A percentile compares a stretch with the other conserved stretches of the same genome.
phyloP scores from a whole-genome alignment of 2,329 filamentous ascomycete species.

The Torrubiellomyces zombiae region DNA sequence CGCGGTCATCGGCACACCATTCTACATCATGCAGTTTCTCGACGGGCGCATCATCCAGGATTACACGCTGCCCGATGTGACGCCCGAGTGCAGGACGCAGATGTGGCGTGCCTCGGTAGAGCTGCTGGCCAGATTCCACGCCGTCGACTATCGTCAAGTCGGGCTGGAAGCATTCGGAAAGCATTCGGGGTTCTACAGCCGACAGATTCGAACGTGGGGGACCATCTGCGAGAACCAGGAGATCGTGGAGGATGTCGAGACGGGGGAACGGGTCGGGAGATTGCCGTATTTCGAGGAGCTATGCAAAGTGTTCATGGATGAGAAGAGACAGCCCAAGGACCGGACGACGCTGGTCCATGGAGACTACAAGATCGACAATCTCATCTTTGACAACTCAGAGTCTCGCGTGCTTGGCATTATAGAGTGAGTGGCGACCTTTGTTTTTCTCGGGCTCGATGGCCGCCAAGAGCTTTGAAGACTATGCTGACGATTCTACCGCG shows the following conservation, averaged over 20 bases:
- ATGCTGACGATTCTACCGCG: neutral
- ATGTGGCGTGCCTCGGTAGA: slow-evolving; percentile 79
- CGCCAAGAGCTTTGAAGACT: too few relatives aligned
- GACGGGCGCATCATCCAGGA: slow-evolving; percentile 90
- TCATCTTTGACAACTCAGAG: slow-evolving; percentile 80
- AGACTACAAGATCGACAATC: slow-evolving; percentile 90
- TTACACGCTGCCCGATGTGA: slow-evolving; percentile 59
- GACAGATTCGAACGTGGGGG: slow-evolving; percentile 71
- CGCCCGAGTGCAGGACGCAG: slow-evolving; percentile 48
- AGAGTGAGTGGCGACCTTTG: slow-evolving; percentile 54
- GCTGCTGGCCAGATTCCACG: slow-evolving; percentile 74
- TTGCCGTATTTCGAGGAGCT: slow-evolving; percentile 74
- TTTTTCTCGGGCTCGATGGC: too few relatives aligned
- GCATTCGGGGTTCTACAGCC: slow-evolving; percentile 60
- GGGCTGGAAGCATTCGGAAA: slow-evolving; percentile 61
- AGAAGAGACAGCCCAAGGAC: slow-evolving; percentile 56
- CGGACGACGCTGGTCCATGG: slow-evolving; percentile 72
- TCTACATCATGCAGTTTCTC: slow-evolving; percentile 95
- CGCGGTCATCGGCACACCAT: slow-evolving; percentile 68
- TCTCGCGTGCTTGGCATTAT: slow-evolving; percentile 80
- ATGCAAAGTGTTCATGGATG: slow-evolving; percentile 59
- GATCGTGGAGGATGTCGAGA: slow-evolving; percentile 58
- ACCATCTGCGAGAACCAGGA: slow-evolving; percentile 68
- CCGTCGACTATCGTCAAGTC: slow-evolving; percentile 48
- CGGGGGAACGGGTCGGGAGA: slow-evolving; percentile 56